These are phyloP conservation scores for Aspergillus sclerotiicarbonarius DNA, from an alignment of 495 filamentous ascomycete genomes.

Conservation along the genomic window DNA sequence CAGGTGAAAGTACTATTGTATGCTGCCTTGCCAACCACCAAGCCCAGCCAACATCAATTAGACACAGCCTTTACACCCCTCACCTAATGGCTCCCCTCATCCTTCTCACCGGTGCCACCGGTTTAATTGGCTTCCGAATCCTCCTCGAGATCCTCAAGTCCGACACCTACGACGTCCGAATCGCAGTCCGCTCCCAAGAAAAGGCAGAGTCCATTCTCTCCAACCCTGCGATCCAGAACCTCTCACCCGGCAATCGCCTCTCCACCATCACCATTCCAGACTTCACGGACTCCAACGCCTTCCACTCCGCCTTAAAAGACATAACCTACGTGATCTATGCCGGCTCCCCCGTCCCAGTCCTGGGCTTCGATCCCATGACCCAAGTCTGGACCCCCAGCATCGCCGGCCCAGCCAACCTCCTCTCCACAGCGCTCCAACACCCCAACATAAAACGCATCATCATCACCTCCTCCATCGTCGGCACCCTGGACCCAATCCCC, in stretches of 20 bases:
- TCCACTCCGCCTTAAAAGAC: conserved; percentile 10
- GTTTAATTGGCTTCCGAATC: conserved; percentile 54
- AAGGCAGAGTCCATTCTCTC: conserved; percentile 13
- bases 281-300: conserved; percentile 6
- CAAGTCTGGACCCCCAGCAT: conserved; percentile 69
- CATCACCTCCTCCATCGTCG: conserved; percentile 64
- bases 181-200: conserved; percentile 10
- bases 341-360: conserved; percentile 27
- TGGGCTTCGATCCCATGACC: conserved; percentile 55
- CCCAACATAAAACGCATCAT: conserved; percentile 64
- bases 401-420: conserved; percentile 62
- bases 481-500: conserved; percentile 11
- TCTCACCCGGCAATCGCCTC: conserved; percentile 6
- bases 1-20: no score
- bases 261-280: conserved; percentile 11
- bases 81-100: background rate
- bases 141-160: conserved; percentile 9
- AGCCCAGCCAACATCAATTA: background rate
- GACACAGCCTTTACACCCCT: background rate
- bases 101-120: conserved; percentile 62
- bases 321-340: conserved; percentile 17
- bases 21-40: background rate
- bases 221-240: conserved; percentile 13
- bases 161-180: conserved; percentile 10
- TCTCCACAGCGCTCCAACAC: conserved; percentile 37